Evolutionary conservation across 257 asterid genomes (phyloP), one percentile per base, ranked within the genome.

Genomic region (Hygrophila difformis): DNA sequence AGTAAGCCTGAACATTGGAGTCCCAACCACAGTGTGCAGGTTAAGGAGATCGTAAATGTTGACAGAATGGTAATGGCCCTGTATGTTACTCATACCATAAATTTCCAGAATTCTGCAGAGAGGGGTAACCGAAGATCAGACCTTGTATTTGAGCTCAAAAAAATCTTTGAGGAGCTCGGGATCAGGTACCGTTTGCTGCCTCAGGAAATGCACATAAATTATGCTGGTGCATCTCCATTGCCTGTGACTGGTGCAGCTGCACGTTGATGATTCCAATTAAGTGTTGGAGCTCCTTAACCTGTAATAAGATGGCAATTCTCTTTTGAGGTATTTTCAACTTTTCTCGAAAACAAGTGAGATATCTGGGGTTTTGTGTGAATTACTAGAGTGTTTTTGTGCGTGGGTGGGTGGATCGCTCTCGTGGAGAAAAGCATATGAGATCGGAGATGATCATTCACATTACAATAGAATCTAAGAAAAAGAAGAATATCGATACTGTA

Each of bases 1-100:
- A 73, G 93, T 65, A 77, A 68, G 63, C 81, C 94, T 44, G 73
- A 70, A 20, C 61, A 64, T 2, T 80, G 94, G 94, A 68, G 62
- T 39, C 77, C 94, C 0, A 54, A 21, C 12, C 79, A 80, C 64
- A 70, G 76, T 15, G 60, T 84, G 51, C 79, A 21, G 29, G 55
- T 84, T 28, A 75, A 42, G 44, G 93, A 75, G 19, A 84, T 80
- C 0, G 81, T 77, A 28, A 82, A 80, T 18, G 76, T 84, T 59
- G 65, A 84, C 88, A 80, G 68, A 68, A 53, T 84, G 66, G 53
- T 61, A 9, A 65, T 84, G 78, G 69, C 51, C 0, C 71, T 84
- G 1, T 55, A 57, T 24, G 79, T 84, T 2, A 77, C 79, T 1
- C 95, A 84, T 15, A 75, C 86, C 1, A 69, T 77, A 15, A 84